Evolutionary conservation across 139 green algal species (phyloP), one percentile per base, ranked within the genome.

Genomic region (Diplosphaera chodatii): DNA sequence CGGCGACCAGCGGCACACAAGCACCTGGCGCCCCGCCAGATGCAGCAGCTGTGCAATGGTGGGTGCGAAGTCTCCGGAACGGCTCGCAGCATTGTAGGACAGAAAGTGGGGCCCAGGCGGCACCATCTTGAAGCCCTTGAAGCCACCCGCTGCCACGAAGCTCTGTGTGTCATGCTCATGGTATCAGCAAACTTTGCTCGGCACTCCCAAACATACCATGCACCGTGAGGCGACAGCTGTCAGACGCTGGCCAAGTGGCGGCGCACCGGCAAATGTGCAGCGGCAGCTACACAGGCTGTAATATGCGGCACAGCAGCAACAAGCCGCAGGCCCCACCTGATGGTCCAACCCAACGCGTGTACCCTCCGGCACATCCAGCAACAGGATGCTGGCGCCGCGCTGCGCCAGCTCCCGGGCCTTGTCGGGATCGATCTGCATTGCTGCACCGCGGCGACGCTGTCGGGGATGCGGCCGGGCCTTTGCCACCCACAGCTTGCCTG

Each of bases 61-160:
- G 5, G 84, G 85, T 0, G 79, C 80, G 55, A 86, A 79, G 29
- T 80, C 75, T 31, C 69, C 82, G 22, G 68, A 23, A 0, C 67
- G 71, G 23, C 68, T 72, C 1, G 68, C 64, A 18, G 86, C 82
- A 33, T 78, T 82, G 80, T 88, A 92, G 23, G 82, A 88, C 0
- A 96, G 59, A 22, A 96, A 86, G 70, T 97, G 92, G 0, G 78
- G 29, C 1, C 92, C 92, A 1, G 91, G 91, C 0, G 92, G 91
- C 13, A 97, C 21, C 91, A 97, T 97, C 75, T 97, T 97, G 6
- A 97, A 70, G 32, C 92, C 92, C 28, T 81, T 85, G 78, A 97
- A 97, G 16, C 83, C 83, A 10, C 85, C 84, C 0, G 92, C 92
- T 20, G 75, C 74, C 6, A 89, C 32, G 64, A 95, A 97, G 22